Evolutionary conservation across 257 asterid genomes (phyloP).

Genomic region (Catharanthus roseus): DNA sequence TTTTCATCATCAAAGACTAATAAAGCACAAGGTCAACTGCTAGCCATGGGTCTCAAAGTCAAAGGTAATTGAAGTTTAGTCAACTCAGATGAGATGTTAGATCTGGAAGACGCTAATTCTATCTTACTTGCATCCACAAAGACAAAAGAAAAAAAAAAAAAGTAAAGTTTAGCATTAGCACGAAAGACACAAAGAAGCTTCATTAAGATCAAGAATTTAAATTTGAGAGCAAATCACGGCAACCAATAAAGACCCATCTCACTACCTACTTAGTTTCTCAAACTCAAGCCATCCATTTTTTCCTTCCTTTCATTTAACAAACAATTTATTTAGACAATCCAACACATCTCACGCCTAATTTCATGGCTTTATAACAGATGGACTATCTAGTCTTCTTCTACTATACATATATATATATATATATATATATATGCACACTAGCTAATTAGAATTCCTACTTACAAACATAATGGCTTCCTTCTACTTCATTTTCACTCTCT

Average conservation of each 20-base stretch:
- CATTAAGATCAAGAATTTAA: slow-evolving; percentile 28
- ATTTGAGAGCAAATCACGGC: slow-evolving; percentile 36
- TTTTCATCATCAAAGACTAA: too few relatives aligned
- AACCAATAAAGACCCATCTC: slow-evolving; percentile 21
- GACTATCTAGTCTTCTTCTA: too few relatives aligned
- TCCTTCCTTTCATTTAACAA: neutral
- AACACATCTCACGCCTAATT: slow-evolving; percentile 52
- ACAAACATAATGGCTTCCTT: slow-evolving; percentile 32
- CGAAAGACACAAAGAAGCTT: too few relatives aligned
- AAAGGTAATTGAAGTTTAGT: too few relatives aligned
- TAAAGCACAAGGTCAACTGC: too few relatives aligned
- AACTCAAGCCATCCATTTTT: neutral
- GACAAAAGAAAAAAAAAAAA: neutral
- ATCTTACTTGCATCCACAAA: neutral
- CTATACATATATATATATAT: slow-evolving; percentile 6
- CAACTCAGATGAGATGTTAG: neutral
- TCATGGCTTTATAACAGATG: slow-evolving; percentile 41
- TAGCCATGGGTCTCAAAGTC: too few relatives aligned
- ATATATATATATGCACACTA: too few relatives aligned
- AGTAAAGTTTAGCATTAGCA: too few relatives aligned
- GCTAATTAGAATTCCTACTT: too few relatives aligned
- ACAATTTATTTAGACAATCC: slow-evolving; percentile 23
- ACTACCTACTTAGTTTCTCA: neutral
- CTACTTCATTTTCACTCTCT: slow-evolving; percentile 27
- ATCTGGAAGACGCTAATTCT: neutral